These are phyloP conservation scores for Blepharisma stoltei DNA, from an alignment of 73 alveolate genomes.

Conservation along the genomic window DNA sequence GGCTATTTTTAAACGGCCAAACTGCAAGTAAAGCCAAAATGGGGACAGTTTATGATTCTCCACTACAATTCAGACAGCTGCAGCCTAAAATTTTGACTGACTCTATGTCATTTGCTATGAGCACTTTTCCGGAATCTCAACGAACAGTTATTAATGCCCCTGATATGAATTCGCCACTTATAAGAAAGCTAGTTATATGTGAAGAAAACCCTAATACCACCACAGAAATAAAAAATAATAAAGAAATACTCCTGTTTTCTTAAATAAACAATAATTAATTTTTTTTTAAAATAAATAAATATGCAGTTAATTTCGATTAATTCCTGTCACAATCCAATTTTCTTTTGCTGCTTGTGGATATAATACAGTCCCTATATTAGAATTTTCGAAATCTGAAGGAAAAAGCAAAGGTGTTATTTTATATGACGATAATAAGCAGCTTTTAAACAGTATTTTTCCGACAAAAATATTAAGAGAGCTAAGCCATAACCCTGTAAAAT, in stretches of 20 bases:
- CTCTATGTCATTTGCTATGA: neutral
- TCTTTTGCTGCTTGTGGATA: constrained; percentile 25
- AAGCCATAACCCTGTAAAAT: neutral
- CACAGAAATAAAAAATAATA: too few relatives aligned
- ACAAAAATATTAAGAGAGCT: neutral
- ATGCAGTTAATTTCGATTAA: too few relatives aligned
- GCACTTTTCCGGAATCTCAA: neutral
- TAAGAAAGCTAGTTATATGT: neutral
- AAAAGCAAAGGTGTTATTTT: constrained; percentile 11
- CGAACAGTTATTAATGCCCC: neutral
- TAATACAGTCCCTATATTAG: neutral
- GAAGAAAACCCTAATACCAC: neutral
- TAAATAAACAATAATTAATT: too few relatives aligned
- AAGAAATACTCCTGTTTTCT: too few relatives aligned
- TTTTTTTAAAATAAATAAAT: too few relatives aligned
- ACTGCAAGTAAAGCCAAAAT: neutral
- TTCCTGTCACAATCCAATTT: neutral
- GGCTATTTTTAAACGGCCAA: neutral
- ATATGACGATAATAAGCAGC: neutral
- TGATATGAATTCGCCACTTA: neutral
- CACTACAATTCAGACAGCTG: neutral
- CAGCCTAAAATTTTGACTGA: neutral
- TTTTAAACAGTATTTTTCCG: neutral
- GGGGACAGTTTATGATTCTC: neutral
- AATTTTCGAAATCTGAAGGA: constrained; percentile 9